Evolutionary conservation across 768 basidiomycete genomes (phyloP), one percentile per base, ranked within the genome.

Genomic region (Pisolithus tinctorius): DNA sequence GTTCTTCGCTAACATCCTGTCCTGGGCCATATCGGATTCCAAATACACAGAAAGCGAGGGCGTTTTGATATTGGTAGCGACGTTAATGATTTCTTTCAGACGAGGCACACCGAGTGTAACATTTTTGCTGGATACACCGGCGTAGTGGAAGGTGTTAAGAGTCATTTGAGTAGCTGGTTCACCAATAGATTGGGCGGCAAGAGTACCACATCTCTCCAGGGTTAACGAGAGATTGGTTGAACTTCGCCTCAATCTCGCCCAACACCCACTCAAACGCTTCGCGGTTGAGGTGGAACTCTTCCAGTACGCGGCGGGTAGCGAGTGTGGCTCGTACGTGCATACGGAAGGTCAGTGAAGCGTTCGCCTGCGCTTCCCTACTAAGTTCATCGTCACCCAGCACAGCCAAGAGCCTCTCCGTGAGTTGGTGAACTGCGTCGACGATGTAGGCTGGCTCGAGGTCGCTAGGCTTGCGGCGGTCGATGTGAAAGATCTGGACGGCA

Each of bases 81-180:
- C 94, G 63, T 99, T 99, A 74, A 99, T 98, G 60, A 98, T 97
- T 71, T 98, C 96, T 74, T 98, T 98, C 57, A 99, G 69, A 69
- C 96, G 94, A 2, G 96, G 96, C 2, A 99, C 96, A 84, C 96
- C 96, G 53, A 98, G 90, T 0, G 96, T 99, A 46, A 99, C 96
- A 71, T 96, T 97, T 74, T 98, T 98, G 63, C 89, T 93, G n/a
- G 96, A 95, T 25, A 99, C 96, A 85, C 96, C 96, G 54, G 96
- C 96, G 67, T 97, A 98, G 71, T 99, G 96, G 89, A 98, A 99
- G 0, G 95, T 98, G 69, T 99, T 99, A 52, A 99, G 71, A 6
- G 96, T 98, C 96, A 99, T 98, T 72, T 99, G 96, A 0, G 96
- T 99, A 4, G 96, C 96, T 0, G 96, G 96, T 74, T 98, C 96